These are phyloP conservation scores for Oropetium thomaeum DNA, from an alignment of 176 grass and related monocot genomes.

Conservation along the genomic window DNA sequence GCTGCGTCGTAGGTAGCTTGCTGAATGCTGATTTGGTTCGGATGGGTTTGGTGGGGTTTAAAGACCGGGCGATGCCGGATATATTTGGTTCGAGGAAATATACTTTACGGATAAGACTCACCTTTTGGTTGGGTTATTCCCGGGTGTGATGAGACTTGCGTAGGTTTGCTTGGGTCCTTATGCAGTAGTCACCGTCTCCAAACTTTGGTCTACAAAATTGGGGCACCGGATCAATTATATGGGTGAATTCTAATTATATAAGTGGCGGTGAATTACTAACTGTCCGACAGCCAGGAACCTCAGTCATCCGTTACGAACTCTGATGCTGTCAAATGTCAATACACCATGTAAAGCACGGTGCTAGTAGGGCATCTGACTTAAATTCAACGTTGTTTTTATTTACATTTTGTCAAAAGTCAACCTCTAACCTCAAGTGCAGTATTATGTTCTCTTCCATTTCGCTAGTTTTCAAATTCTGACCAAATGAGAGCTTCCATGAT, in stretches of 20 bases:
- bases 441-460: neutral
- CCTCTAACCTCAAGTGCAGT: neutral
- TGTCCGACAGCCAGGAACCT: neutral
- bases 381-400: neutral
- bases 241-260: neutral
- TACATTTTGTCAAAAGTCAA: neutral
- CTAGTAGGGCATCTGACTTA: neutral
- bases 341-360: neutral
- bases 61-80: neutral
- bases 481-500: neutral
- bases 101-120: constrained; percentile 14
- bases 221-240: neutral
- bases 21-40: neutral
- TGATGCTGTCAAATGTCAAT: neutral
- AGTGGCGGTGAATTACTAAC: neutral
- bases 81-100: constrained; percentile 15
- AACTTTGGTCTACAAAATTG: neutral
- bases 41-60: neutral
- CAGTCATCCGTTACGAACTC: too few relatives aligned
- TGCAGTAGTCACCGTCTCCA: neutral
- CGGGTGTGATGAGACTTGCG: neutral
- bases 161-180: neutral
- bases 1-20: neutral
- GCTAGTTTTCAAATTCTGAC: neutral
- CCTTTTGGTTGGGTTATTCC: constrained; percentile 1